A percentile compares a stretch with the other conserved stretches of the same genome.
phyloP scores from a whole-genome alignment of 2,329 filamentous ascomycete genomes.

The Incumbomyces delicatus region DNA sequence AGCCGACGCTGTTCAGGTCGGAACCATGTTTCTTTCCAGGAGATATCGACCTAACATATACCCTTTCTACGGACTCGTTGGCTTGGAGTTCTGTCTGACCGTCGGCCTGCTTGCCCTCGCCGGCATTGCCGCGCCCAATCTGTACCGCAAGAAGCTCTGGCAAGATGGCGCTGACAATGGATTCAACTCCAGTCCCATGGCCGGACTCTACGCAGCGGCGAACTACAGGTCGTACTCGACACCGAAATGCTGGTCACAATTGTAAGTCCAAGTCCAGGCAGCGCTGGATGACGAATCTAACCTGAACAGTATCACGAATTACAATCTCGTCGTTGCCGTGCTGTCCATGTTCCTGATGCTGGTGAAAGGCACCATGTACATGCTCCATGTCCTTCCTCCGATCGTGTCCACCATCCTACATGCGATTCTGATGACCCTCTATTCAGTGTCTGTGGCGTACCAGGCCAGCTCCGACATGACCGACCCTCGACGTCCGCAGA shows the following conservation, averaged over 20 bases:
- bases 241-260: slow-evolving; percentile 51
- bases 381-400: slow-evolving; percentile 48
- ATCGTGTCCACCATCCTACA: slow-evolving; percentile 46
- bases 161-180: slow-evolving; percentile 51
- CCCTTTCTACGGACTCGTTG: slow-evolving; percentile 43
- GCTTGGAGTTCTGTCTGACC: slow-evolving; percentile 47
- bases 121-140: slow-evolving; percentile 52
- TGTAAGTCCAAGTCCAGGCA: slow-evolving; percentile 42
- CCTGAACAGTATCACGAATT: slow-evolving; percentile 45
- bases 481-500: slow-evolving; percentile 44
- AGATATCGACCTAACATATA: slow-evolving; percentile 42
- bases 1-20: background rate
- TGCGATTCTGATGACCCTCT: slow-evolving; percentile 41
- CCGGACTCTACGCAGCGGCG: slow-evolving; percentile 47
- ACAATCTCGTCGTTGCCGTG: slow-evolving; percentile 52
- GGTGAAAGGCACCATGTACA: slow-evolving; percentile 46
- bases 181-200: slow-evolving; percentile 52
- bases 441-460: slow-evolving; percentile 44
- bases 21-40: slow-evolving; percentile 39
- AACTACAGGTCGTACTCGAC: slow-evolving; percentile 47
- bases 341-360: slow-evolving; percentile 53
- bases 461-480: slow-evolving; percentile 51
- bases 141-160: slow-evolving; percentile 53
- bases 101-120: slow-evolving; percentile 50
- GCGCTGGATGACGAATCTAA: slow-evolving; percentile 8